These are phyloP conservation scores for Sanghuangporus weigelae DNA, from an alignment of 1,284 basidiomycete species.

Conservation along the genomic window DNA sequence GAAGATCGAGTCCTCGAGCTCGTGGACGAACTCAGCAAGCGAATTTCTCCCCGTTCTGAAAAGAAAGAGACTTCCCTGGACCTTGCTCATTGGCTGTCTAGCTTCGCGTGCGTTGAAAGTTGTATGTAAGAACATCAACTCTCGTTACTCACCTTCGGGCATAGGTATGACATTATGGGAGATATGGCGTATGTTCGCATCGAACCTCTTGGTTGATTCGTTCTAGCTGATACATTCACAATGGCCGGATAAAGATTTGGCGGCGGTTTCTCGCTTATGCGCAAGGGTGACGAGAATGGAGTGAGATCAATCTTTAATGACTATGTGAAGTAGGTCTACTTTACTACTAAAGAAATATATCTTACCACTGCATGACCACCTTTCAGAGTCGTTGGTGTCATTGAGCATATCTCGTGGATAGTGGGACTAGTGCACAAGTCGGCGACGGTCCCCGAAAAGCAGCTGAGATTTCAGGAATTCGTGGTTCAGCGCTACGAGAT, in stretches of 20 bases:
- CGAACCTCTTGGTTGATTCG: background rate
- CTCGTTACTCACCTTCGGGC: background rate
- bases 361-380: background rate
- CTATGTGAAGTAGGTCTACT: constrained; percentile 5
- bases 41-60: constrained; percentile 5
- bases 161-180: constrained; percentile 35
- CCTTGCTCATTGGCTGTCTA: constrained; percentile 31
- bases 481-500: constrained; percentile 17
- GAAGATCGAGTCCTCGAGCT: constrained; percentile 30
- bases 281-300: constrained; percentile 20
- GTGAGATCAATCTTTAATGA: constrained; percentile 15
- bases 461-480: constrained; percentile 7
- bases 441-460: background rate
- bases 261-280: constrained; percentile 15
- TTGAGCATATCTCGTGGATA: constrained; percentile 13
- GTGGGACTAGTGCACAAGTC: background rate
- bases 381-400: background rate
- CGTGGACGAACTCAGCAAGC: constrained; percentile 24
- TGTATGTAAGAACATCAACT: background rate
- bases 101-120: constrained; percentile 21
- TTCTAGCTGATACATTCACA: background rate
- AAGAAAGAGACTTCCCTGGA: constrained; percentile 22
- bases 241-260: constrained; percentile 24
- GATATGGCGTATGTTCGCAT: constrained; percentile 27
- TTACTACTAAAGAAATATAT: background rate